Evolutionary conservation across 2,329 filamentous ascomycete species (phyloP), one percentile per base, ranked within the genome.

Genomic region (Phialophora verrucosa): DNA sequence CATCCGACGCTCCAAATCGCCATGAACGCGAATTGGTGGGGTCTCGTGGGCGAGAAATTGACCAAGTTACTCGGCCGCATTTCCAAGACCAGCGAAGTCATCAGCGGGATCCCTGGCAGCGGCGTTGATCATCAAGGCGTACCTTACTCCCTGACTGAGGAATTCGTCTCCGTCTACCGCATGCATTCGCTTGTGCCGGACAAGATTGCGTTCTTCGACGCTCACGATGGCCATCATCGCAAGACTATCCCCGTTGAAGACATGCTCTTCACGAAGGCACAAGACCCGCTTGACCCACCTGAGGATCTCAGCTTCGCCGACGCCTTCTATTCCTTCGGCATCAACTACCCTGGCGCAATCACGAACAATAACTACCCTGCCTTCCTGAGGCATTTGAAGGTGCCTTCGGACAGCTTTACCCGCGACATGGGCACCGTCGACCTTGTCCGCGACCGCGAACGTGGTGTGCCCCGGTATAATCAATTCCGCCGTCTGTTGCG

Each of bases 21-120:
- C 57, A 82, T 83, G 81, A 72, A 73, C 20, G 79, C 78, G 42
- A 82, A 83, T 66, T 83, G 80, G 81, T 82, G 79, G 78, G 80
- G 80, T 2, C 68, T 82, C 4, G 74, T 77, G 7, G 81, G 81
- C 3, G 79, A 82, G 66, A 76, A 70, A 17, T 68, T 81, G 7
- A 77, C 76, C 68, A 81, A 81, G 62, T 63, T 79, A 0, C 65
- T 82, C 8, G 81, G 81, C 31, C 76, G 80, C 11, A 72, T 83
- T 47, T 78, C 77, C 3, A 77, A 75, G 69, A 76, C 71, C 32
- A 77, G 76, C 50, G 81, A 82, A 69, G 73, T 76, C 31, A 75
- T 82, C 63, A 78, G 72, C 60, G 78, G 78, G 3, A 80, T 80
- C 42, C 79, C 79, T 1, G 77, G 78, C 23, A 82, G 78, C 0